A percentile compares a stretch with the other conserved stretches of the same genome.
Evolutionary conservation across 345 rosid genomes (phyloP).

Genomic region (Populus nigra): DNA sequence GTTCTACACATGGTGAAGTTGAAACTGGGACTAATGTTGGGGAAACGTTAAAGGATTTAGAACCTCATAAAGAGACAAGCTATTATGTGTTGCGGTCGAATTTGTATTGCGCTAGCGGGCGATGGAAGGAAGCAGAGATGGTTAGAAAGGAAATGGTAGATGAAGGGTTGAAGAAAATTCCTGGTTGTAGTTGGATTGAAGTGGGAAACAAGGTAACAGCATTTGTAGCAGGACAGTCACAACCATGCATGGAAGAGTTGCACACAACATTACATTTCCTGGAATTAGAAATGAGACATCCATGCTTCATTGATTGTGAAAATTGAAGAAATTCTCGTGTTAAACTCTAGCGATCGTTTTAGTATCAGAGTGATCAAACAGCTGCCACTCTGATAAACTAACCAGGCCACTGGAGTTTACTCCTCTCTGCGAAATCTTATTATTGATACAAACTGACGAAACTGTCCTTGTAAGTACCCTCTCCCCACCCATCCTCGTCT

Average conservation of each 20-base stretch:
- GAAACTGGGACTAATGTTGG: constrained; percentile 44
- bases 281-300: constrained; percentile 49
- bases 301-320: constrained; percentile 12
- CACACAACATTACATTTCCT: constrained; percentile 33
- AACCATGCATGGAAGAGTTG: constrained; percentile 35
- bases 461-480: too few relatives aligned
- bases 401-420: too few relatives aligned
- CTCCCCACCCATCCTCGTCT: too few relatives aligned
- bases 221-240: constrained; percentile 51
- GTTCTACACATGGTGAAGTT: constrained; percentile 42
- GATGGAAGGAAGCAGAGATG: constrained; percentile 75
- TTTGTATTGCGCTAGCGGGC: constrained; percentile 55
- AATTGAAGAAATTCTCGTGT: constrained; percentile 6
- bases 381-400: too few relatives aligned
- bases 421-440: too few relatives aligned
- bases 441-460: too few relatives aligned
- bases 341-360: too few relatives aligned
- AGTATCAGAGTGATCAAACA: too few relatives aligned
- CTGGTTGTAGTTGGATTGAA: constrained; percentile 85
- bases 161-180: constrained; percentile 62
- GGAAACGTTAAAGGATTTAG: constrained; percentile 33
- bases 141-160: constrained; percentile 60
- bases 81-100: constrained; percentile 59
- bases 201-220: constrained; percentile 45
- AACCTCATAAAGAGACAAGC: constrained; percentile 53